These are phyloP conservation scores for Fusarium concolor DNA, from an alignment of 2,329 filamentous ascomycete genomes.

Conservation along the genomic window DNA sequence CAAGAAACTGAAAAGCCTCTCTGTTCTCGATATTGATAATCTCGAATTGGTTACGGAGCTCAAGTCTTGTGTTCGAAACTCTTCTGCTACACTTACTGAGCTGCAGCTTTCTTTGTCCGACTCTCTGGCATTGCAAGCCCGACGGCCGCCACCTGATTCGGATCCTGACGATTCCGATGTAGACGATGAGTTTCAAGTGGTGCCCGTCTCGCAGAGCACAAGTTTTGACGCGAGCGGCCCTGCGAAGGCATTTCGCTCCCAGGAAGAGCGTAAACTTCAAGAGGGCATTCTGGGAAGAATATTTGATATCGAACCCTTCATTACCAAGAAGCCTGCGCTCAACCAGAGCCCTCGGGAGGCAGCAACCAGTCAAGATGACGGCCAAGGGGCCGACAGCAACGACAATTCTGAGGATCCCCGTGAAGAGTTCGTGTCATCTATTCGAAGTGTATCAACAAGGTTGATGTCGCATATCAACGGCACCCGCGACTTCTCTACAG, in stretches of 20 bases:
- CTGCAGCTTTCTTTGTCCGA: constrained; percentile 71
- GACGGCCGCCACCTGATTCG: constrained; percentile 52
- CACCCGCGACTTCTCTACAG: constrained; percentile 48
- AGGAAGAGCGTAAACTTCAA: constrained; percentile 66
- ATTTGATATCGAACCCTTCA: constrained; percentile 61
- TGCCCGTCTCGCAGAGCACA: constrained; percentile 50
- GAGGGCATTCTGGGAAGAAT: constrained; percentile 65
- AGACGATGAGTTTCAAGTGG: constrained; percentile 66
- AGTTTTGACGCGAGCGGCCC: constrained; percentile 56
- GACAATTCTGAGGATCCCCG: constrained; percentile 42
- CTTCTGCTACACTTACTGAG: constrained; percentile 64
- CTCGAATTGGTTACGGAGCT: constrained; percentile 68
- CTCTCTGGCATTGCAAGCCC: constrained; percentile 57
- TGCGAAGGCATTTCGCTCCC: constrained; percentile 60
- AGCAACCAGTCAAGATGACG: constrained; percentile 25
- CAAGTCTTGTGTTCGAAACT: constrained; percentile 65
- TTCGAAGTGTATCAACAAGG: constrained; percentile 57
- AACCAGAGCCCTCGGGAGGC: constrained; percentile 40
- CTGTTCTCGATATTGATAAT: constrained; percentile 70
- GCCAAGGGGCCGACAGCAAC: constrained; percentile 38
- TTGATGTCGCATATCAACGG: constrained; percentile 58
- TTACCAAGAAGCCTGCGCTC: constrained; percentile 52
- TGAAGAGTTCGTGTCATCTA: constrained; percentile 47
- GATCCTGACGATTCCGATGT: constrained; percentile 64
- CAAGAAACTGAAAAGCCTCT: constrained; percentile 63